A percentile compares a stretch with the other conserved stretches of the same genome.
Conservation (phyloP, 768 basidiomycete species). For the Mrakia frigida region DNA sequence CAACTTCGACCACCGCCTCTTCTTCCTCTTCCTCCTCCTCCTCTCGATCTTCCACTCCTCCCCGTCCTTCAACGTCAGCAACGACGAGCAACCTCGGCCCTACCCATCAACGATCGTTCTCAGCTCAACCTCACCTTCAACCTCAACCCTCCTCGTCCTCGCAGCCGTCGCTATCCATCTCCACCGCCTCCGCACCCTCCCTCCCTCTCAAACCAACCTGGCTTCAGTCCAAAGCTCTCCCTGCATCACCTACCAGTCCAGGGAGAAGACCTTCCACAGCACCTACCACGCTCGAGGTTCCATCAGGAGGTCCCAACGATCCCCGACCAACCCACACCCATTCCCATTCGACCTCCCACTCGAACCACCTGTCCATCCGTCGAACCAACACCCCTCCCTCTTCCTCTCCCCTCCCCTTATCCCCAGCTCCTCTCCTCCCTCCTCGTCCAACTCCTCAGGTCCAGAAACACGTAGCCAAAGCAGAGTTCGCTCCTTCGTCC, state of each 20-base stretch:
- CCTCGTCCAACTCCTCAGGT: constrained; percentile 14
- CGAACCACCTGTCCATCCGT: background rate
- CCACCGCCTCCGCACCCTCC: background rate
- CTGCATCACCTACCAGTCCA: background rate
- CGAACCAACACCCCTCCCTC: constrained; percentile 5
- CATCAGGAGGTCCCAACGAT: background rate
- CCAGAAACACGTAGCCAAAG: constrained; percentile 26
- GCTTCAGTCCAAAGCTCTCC: background rate
- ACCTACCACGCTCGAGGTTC: too few relatives aligned
- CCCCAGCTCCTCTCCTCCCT: constrained; percentile 22
- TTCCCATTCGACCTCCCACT: too few relatives aligned
- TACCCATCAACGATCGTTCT: constrained; percentile 5
- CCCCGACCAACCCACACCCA: background rate
- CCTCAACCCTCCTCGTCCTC: background rate
- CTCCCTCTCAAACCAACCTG: constrained; percentile 16
- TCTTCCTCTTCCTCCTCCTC: background rate
- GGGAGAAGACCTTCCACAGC: background rate
- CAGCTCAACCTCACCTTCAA: background rate
- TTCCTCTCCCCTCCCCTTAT: background rate
- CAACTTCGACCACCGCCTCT: background rate
- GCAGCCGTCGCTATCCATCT: background rate
- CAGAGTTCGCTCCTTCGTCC: constrained; percentile 22
- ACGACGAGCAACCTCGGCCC: background rate
- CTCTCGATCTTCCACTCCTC: background rate
- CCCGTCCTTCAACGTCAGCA: background rate